Base-by-base conservation (phyloP, 768 basidiomycete genomes). In the Hericium coralloides region DNA sequence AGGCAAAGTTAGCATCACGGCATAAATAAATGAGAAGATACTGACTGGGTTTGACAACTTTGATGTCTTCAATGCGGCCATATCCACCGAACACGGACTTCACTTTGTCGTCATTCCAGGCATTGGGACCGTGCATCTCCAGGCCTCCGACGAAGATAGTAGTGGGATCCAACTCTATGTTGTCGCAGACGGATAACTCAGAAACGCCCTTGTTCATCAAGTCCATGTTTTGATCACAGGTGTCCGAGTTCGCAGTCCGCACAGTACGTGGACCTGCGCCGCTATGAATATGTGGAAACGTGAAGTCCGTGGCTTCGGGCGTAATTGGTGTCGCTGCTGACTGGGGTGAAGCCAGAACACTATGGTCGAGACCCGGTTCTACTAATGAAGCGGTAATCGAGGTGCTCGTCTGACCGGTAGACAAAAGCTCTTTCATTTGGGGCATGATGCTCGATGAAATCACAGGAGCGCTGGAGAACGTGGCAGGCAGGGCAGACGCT, bases 81-180 rank as follows among this genome's bases (percentile, higher is more conserved):
- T 83, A 91, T 64, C 75, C 77, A 20, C 74, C 72, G 65, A 92
- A 92, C 49, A 87, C 73, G 7, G 67, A 64, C 31, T 69, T 72
- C 37, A 92, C 73, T 59, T 78, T 84, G 9, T 73, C 74, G 64
- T 91, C 87, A 48, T 83, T 79, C 89, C 89, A 91, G 7, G 80
- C 79, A 25, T 74, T 73, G 2, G 81, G 75, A 5, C 83, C 84
- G 62, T 74, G 76, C 64, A 81, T 78, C 62, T 86, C 83, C 47
- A 92, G 74, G 4, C 87, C 87, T 7, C 89, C 89, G 26, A 90
- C 85, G 66, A 90, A 91, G 26, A 92, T 73, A 1, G 86, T 83
- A 2, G 76, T 81, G 0, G 83, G 84, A 65, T 90, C 87, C 14
- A 84, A 67, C 22, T 78, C 74, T 55, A 72, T 6, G 31, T 31